Conservation (phyloP, 176 grass and related monocot genomes). For the Lolium perenne region DNA sequence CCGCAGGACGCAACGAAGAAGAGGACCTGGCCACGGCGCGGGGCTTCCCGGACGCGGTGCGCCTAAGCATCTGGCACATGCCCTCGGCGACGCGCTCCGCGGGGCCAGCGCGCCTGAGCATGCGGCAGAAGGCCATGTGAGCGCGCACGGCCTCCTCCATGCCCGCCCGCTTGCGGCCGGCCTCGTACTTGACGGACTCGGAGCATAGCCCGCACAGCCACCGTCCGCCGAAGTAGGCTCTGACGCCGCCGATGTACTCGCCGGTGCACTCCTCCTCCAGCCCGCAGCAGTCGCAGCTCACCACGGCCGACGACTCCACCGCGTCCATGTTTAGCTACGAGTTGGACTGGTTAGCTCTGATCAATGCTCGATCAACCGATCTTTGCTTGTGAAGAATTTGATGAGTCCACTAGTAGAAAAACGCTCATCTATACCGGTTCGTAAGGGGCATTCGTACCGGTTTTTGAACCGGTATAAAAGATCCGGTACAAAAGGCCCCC, state of each 20-base stretch:
- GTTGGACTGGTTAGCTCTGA: too few relatives aligned
- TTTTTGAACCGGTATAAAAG: too few relatives aligned
- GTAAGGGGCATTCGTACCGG: too few relatives aligned
- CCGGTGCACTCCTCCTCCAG: slow-evolving; percentile 83
- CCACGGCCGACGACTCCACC: slow-evolving; percentile 60
- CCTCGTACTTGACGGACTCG: slow-evolving; percentile 81
- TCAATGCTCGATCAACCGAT: not conserved
- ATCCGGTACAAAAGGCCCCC: too few relatives aligned
- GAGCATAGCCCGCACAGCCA: slow-evolving; percentile 90
- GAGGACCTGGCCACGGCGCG: not conserved
- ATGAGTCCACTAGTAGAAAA: too few relatives aligned
- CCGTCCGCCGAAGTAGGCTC: slow-evolving; percentile 57
- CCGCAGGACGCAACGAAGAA: slow-evolving; percentile 32
- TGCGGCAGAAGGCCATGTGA: slow-evolving; percentile 81
- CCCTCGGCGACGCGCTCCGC: slow-evolving; percentile 74
- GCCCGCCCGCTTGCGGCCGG: slow-evolving; percentile 1
- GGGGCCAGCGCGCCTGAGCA: slow-evolving; percentile 52
- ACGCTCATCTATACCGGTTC: too few relatives aligned
- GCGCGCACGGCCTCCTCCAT: slow-evolving; percentile 69
- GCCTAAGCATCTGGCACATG: slow-evolving; percentile 76
- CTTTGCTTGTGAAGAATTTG: not conserved
- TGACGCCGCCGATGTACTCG: slow-evolving; percentile 65
- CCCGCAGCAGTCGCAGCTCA: slow-evolving; percentile 81
- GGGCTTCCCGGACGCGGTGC: slow-evolving; percentile 51
- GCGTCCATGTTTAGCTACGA: slow-evolving; percentile 18